Base-by-base conservation (phyloP, 306 rosid species). In the barrel medic (Medicago truncatula) region DNA sequence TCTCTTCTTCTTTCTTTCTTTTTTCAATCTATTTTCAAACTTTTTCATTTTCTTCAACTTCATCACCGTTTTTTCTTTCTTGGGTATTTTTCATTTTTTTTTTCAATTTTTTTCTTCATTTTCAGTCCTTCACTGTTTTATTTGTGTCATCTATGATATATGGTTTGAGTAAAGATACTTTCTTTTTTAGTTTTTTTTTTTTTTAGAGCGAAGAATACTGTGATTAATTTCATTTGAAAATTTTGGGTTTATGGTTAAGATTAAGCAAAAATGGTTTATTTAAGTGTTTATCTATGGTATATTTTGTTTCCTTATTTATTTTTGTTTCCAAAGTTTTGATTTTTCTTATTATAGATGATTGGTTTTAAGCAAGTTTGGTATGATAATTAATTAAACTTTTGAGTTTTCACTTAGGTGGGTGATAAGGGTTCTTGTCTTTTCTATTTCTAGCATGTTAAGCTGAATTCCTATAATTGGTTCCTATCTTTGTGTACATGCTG, bases 281-380 rank as follows among this genome's bases (percentile, higher is more conserved):
- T 15, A 66, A 65, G 74, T 25, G 76, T 71, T 71, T 71, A 67
- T 83, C 63, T 71, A 67, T 83, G 67, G 5, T 47, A 20, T 38
- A 71, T 65, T 59, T 28, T 28, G 28, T 25, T 25, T 25, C 28
- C 28, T 1, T 71, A 18, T 8, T 70, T 79, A 10, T 78, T 62
- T 63, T 70, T 25, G 18, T 78, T 68, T 34, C 50, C 53, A 44
- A 70, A 38, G 39, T 79, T 66, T 36, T 31, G 14, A 36, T 31
- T 62, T 52, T 52, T 16, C 11, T 69, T 44, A 17, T 47, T 16
- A 23, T 47, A 56, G 67, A 78, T 76, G 41, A 71, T 18, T 57
- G 31, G 61, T 80, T 83, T 83, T 16, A 60, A 10, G 43, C n/a
- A 49, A 38, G 77, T 38, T 78, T 50, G 77, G 39, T 71, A 4